Base-by-base conservation (phyloP, 208 protist species). In the Trypanosoma conorhini region DNA sequence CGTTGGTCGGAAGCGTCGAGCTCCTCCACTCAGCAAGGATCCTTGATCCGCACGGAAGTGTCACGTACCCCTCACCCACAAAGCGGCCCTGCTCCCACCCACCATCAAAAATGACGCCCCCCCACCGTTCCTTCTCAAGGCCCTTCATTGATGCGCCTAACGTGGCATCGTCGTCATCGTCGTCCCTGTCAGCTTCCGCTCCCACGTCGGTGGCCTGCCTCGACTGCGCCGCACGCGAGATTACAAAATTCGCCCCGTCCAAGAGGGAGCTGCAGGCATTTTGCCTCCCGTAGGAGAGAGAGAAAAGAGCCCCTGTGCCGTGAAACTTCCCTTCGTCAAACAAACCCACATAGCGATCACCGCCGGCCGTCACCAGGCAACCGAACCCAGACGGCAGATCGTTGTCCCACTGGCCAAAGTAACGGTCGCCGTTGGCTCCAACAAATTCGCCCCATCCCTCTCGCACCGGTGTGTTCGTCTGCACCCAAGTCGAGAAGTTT, bases 321-420 rank as follows among this genome's bases (percentile, higher is more conserved):
- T 89, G 79, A 63, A 88, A 93, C 59, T 83, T 75, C 26, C 80
- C 81, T 31, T 48, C 59, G 54, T 68, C 55, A 58, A 92, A 91
- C 21, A 76, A 65, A 7, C 91, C 91, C 30, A 88, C 70, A 76
- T 95, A 96, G 46, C 87, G 82, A 52, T 88, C 86, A 26, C 87
- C 85, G 22, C 30, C 60, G 13, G 71, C 22, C 35, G 82, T 88
- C 57, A 90, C 40, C 57, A 88, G 78, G 73, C 87, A 94, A 22
- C 91, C 91, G 55, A 94, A 92, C 26, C 91, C 91, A 26, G 82
- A 74, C 40, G 80, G 81, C 51, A 81, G 54, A 68, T 92, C 72
- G 31, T 85, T 67, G 30, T 66, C 68, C 91, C 91, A 96, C 72
- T 95, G 85, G 9, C 91, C 91, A 67, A 91, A 86, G 77, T 93